Evolutionary conservation across 2,329 filamentous ascomycete species (phyloP).

Genomic region (Alternaria conjuncta): DNA sequence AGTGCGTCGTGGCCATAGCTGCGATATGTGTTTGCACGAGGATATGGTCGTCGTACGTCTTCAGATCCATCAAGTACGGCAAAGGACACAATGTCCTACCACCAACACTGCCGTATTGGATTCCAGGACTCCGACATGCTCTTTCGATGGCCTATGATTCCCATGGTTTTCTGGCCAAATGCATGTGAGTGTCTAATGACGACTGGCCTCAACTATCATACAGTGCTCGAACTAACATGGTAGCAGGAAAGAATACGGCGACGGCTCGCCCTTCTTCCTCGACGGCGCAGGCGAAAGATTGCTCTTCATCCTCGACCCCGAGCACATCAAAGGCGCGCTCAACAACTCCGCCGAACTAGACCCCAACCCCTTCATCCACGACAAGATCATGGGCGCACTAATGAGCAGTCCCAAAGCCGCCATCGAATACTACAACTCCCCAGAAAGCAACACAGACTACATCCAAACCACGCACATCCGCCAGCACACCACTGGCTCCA

Average conservation of each 20-base stretch:
- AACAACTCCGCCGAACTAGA: slow-evolving; percentile 14
- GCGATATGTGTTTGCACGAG: slow-evolving; percentile 19
- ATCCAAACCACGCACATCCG: slow-evolving; percentile 21
- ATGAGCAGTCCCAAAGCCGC: slow-evolving; percentile 22
- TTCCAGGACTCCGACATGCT: slow-evolving; percentile 24
- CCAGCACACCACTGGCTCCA: slow-evolving; percentile 13
- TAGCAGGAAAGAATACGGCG: slow-evolving; percentile 17
- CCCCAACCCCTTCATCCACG: slow-evolving; percentile 22
- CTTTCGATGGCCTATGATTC: slow-evolving; percentile 18
- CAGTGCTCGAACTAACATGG: not conserved
- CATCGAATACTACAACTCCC: slow-evolving; percentile 19
- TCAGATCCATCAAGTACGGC: slow-evolving; percentile 14
- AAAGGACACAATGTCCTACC: slow-evolving; percentile 9
- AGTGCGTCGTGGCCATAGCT: slow-evolving; percentile 6
- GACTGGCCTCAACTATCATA: not conserved
- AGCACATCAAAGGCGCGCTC: slow-evolving; percentile 20
- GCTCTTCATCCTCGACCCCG: slow-evolving; percentile 17
- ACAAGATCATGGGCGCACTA: slow-evolving; percentile 20
- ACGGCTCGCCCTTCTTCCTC: slow-evolving; percentile 23
- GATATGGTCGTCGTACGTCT: slow-evolving; percentile 17
- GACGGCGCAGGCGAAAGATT: slow-evolving; percentile 25
- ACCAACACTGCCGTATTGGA: slow-evolving; percentile 29
- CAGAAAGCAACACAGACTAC: slow-evolving; percentile 10
- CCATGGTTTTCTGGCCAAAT: slow-evolving; percentile 15
- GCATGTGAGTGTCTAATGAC: slow-evolving; percentile 13